Percentiles rank a stretch among this genome's conserved stretches.
These are phyloP conservation scores for Ustilago tritici DNA, from an alignment of 1,284 basidiomycete genomes.

Conservation along the genomic window DNA sequence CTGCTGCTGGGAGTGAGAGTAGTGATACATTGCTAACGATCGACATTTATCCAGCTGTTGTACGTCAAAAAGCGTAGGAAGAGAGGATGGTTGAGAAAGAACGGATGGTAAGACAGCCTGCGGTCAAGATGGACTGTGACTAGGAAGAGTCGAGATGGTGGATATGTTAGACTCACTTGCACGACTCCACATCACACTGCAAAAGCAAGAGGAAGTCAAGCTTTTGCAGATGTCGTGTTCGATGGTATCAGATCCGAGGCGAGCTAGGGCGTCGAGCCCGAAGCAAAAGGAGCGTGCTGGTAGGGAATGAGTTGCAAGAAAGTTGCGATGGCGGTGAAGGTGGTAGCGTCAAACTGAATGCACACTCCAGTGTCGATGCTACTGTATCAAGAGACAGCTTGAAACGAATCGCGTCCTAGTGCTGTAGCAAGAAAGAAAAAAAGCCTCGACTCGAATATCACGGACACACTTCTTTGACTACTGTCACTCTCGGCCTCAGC, in stretches of 20 bases:
- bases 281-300: not conserved
- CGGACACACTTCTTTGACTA: not conserved
- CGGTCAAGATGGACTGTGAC: not conserved
- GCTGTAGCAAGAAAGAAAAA: not conserved
- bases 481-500: not conserved
- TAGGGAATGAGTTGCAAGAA: not conserved
- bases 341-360: not conserved
- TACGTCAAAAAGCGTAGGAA: not conserved
- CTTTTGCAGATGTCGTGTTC: not conserved
- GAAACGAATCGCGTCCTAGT: not conserved
- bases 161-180: not conserved
- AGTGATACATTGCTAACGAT: constrained; percentile 50
- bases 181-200: constrained; percentile 6
- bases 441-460: not conserved
- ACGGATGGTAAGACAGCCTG: not conserved
- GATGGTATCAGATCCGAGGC: constrained; percentile 1
- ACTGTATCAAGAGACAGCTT: not conserved
- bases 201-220: not conserved
- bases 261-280: not conserved
- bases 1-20: constrained; percentile 45
- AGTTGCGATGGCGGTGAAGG: not conserved
- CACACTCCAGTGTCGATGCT: not conserved
- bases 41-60: constrained; percentile 39
- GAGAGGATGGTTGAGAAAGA: not conserved
- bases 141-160: not conserved